Evolutionary conservation across 2,329 filamentous ascomycete species (phyloP).

Genomic region (Xylariaceae sp.): DNA sequence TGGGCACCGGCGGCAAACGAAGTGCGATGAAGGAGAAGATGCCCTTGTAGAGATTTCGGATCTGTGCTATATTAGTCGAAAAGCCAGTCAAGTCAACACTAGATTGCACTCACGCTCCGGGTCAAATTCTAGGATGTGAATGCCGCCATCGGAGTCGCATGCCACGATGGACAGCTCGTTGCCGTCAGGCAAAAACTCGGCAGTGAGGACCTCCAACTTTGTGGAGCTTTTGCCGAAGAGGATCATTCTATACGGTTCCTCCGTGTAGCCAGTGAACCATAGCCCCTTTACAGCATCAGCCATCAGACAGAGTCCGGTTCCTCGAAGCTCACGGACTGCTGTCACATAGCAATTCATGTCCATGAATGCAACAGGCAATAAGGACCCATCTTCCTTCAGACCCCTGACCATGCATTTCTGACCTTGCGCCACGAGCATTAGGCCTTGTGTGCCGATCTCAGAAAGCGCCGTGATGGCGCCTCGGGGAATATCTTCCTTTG

Average conservation of each 20-base stretch:
- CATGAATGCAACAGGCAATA: conserved; percentile 93
- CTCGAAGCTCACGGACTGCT: conserved; percentile 76
- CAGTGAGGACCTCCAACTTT: conserved; percentile 72
- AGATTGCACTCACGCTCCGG: conserved; percentile 70
- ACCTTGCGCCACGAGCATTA: conserved; percentile 86
- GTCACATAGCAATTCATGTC: conserved; percentile 95
- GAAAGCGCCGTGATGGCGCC: conserved; percentile 87
- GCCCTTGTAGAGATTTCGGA: conserved; percentile 87
- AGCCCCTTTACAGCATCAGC: conserved; percentile 90
- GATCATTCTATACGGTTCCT: conserved; percentile 95
- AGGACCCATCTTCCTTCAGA: conserved; percentile 88
- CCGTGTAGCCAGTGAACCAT: conserved; percentile 94
- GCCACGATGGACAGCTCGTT: conserved; percentile 79
- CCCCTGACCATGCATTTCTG: conserved; percentile 97
- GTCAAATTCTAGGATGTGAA: conserved; percentile 90
- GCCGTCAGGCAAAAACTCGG: conserved; percentile 85
- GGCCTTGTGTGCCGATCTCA: conserved; percentile 81
- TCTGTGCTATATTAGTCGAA: conserved; percentile 52
- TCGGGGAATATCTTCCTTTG: conserved; percentile 85
- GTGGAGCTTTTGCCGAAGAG: conserved; percentile 85
- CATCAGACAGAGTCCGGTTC: conserved; percentile 82
- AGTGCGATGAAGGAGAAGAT: conserved; percentile 79
- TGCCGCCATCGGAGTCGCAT: conserved; percentile 77
- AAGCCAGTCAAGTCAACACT: conserved; percentile 1
- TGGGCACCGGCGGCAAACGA: conserved; percentile 85